Base-by-base conservation (phyloP, 2,329 filamentous ascomycete species). In the Cercospora berteroae region DNA sequence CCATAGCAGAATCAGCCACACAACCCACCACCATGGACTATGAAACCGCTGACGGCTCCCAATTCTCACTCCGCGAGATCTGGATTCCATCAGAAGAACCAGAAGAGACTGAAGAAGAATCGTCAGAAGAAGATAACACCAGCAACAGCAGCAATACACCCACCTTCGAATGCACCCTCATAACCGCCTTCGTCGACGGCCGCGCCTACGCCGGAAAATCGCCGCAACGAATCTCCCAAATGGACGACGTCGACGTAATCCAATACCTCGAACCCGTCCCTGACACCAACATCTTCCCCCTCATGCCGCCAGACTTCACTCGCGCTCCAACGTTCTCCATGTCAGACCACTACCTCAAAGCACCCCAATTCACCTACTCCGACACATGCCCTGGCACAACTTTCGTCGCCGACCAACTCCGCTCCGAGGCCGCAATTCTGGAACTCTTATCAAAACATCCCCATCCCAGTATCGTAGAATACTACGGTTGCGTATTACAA, bases 381-480 rank as follows among this genome's bases (percentile, higher is more conserved):
- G 75, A 77, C 44, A 69, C 73, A 44, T 60, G 73, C 27, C 64
- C 74, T 5, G 74, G 75, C 36, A 66, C 63, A 10, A 75, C 74
- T 6, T 75, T 76, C 58, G 66, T 77, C n/a, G 74, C 76, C 2
- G 72, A 74, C 36, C 69, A 74, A 52, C 60, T 78, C 18, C 58
- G 74, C 33, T 68, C 69, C 56, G 76, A 78, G 67, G 74, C 73
- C 1, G 60, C 61, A 31, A 66, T 74, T 1, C 70, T 77, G 4
- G 74, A 78, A 64, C 61, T 64, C 18, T 60, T 78, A 10, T 60
- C 67, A 52, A 61, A 69, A 63, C 67, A 75, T 52, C 73, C 69
- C n/a, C 75, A 78, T 70, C 72, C 72, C 4, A 77, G 73, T 39
- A 64, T 78, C 36, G 70, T 74, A 27, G 67, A n/a, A 27, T 78